A percentile compares a stretch with the other conserved stretches of the same genome.
Conservation (phyloP, 352 stramenopile genomes). For the Phytophthora sansomeana region DNA sequence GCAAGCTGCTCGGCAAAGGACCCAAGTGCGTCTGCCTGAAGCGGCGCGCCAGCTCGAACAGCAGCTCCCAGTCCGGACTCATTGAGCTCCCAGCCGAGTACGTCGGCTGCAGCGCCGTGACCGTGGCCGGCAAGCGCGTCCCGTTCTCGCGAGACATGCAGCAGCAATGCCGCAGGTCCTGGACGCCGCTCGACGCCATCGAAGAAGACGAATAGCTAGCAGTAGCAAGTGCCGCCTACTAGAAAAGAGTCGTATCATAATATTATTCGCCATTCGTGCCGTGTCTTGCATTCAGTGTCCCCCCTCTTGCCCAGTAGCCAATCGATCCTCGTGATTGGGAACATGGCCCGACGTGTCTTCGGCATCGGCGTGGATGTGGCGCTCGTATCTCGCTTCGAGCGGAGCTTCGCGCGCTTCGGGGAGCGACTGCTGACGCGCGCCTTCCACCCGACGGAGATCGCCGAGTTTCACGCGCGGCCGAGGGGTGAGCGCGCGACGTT, state of each 20-base stretch:
- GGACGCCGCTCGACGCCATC: constrained; percentile 56
- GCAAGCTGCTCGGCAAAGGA: constrained; percentile 60
- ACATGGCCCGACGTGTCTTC: constrained; percentile 47
- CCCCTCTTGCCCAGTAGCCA: constrained; percentile 6
- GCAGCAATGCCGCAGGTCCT: constrained; percentile 48
- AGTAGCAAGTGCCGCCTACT: background rate
- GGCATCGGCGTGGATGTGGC: constrained; percentile 83
- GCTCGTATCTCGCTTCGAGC: constrained; percentile 61
- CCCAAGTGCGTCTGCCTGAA: constrained; percentile 64
- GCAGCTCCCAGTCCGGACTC: constrained; percentile 21
- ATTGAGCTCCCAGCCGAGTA: constrained; percentile 59
- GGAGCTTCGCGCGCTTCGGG: constrained; percentile 61
- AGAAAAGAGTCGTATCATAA: constrained; percentile 7
- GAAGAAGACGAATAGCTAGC: constrained; percentile 42
- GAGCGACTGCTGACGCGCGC: constrained; percentile 68
- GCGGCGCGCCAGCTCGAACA: constrained; percentile 1
- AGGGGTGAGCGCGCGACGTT: constrained; percentile 51
- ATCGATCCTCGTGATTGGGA: background rate
- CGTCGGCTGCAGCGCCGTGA: constrained; percentile 48
- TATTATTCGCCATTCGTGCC: constrained; percentile 22
- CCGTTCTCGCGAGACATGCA: constrained; percentile 66
- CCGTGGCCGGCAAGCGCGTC: constrained; percentile 59
- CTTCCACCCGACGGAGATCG: constrained; percentile 74
- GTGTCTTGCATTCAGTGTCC: no score
- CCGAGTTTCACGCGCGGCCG: constrained; percentile 59